phyloP scores from a whole-genome alignment of 192 early-diverging fungal species.

The Coemansia sp. region DNA sequence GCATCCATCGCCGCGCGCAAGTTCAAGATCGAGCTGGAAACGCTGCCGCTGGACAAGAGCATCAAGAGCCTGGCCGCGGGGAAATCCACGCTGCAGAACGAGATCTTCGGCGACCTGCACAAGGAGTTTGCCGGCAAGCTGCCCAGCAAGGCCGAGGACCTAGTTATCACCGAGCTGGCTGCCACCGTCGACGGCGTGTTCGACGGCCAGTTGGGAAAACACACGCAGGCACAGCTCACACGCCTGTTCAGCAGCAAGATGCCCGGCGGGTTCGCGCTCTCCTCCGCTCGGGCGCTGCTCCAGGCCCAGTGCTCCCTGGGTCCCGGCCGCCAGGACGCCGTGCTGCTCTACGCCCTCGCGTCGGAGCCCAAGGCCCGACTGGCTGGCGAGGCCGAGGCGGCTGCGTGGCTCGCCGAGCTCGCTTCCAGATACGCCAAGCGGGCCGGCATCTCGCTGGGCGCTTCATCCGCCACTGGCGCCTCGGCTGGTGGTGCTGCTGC shows the following conservation, averaged over 20 bases:
- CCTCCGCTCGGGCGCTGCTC: slow-evolving; percentile 70
- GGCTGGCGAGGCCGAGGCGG: slow-evolving; percentile 25
- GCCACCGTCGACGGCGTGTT: slow-evolving; percentile 56
- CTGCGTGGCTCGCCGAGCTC: slow-evolving; percentile 59
- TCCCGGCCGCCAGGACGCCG: slow-evolving; percentile 71
- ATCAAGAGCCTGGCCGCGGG: slow-evolving; percentile 84
- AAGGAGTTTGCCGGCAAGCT: slow-evolving; percentile 86
- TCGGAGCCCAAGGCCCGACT: slow-evolving; percentile 85
- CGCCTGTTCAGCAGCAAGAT: slow-evolving; percentile 87
- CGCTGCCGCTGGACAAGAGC: slow-evolving; percentile 71
- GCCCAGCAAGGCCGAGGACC: slow-evolving; percentile 91
- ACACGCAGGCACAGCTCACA: slow-evolving; percentile 68
- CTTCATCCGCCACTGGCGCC: not conserved
- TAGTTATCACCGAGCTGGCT: slow-evolving; percentile 76
- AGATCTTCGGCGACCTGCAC: slow-evolving; percentile 91
- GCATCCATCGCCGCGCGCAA: slow-evolving; percentile 84
- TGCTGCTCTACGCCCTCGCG: slow-evolving; percentile 74
- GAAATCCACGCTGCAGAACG: slow-evolving; percentile 97
- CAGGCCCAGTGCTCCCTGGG: slow-evolving; percentile 75
- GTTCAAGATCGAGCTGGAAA: slow-evolving; percentile 77
- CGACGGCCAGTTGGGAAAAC: slow-evolving; percentile 78
- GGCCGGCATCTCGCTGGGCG: slow-evolving; percentile 64
- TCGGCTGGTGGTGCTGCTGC: not conserved
- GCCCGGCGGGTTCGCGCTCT: slow-evolving; percentile 88
- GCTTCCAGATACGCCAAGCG: slow-evolving; percentile 80